Base-by-base conservation (phyloP, 371 early-diverging fungal genomes). In the Mortierella sp. region DNA sequence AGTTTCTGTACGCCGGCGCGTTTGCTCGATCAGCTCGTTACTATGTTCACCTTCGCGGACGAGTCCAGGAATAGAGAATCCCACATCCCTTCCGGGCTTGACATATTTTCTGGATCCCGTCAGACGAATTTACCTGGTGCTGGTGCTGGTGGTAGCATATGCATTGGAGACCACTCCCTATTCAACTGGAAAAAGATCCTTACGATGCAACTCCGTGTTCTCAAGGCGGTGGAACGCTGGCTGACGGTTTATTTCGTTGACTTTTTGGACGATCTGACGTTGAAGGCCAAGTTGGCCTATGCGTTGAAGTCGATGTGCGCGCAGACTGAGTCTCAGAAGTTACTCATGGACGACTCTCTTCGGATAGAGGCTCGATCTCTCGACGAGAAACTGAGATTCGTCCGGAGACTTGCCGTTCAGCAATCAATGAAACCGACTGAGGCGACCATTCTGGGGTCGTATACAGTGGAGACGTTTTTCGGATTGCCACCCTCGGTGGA, bases 221-320 rank as follows among this genome's bases (percentile, higher is more conserved):
- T 92, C 2, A 82, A 87, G 46, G 56, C 90, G n/a, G 59, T 91
- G 59, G 65, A 87, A 34, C 87, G 87, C 59, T 93, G 93, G 93
- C 58, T 90, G 12, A 72, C 80, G 31, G 73, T 83, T 24, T 86
- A 88, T 59, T 82, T 87, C 56, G 80, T 83, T 50, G 93, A 93
- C 64, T 91, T 93, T 70, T 62, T 89, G 14, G 91, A 92, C 49
- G 84, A 87, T 56, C 62, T 84, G 11, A 75, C 82, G 19, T 49
- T 80, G 26, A 67, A 60, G 56, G 48, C 61, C 15, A 53, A 60
- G 19, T 28, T 78, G 17, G 41, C 51, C 7, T 64, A 62, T 11
- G 60, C 67, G 4, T 49, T 79, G 30, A 56, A 48, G 27, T 34
- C 31, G 19, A 50, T 78, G 37, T 54, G 54, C 21, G 27, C 24